Evolutionary conservation across 2,329 filamentous ascomycete genomes (phyloP).

Genomic region (Claviceps digitariae): DNA sequence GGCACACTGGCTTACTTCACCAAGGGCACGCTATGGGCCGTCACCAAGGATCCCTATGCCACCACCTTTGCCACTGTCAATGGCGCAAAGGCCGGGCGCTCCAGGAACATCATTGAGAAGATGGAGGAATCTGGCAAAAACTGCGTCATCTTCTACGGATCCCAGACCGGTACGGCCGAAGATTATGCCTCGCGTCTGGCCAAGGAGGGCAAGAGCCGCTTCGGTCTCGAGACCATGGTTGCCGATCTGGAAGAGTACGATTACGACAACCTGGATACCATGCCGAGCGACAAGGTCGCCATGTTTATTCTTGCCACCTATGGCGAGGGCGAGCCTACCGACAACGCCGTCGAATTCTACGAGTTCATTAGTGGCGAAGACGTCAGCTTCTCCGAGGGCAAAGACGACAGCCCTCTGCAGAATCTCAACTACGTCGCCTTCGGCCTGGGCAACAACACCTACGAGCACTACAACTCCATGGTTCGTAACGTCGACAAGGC

Average conservation of each 20-base stretch:
- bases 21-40: conserved; percentile 87
- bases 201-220: conserved; percentile 94
- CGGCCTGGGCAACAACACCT: conserved; percentile 96
- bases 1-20: conserved; percentile 94
- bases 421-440: conserved; percentile 92
- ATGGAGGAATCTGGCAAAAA: conserved; percentile 94
- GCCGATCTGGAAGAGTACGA: conserved; percentile 97
- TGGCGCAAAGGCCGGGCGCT: conserved; percentile 65
- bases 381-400: conserved; percentile 62
- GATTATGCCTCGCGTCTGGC: conserved; percentile 93
- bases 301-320: conserved; percentile 97
- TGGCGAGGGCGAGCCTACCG: conserved; percentile 94
- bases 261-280: conserved; percentile 79
- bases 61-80: conserved; percentile 56
- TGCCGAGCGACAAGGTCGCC: conserved; percentile 80
- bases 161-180: conserved; percentile 94
- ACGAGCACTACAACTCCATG: conserved; percentile 99
- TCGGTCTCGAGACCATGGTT: conserved; percentile 95
- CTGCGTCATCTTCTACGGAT: conserved; percentile 96
- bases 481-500: conserved; percentile 80
- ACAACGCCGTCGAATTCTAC: conserved; percentile 98
- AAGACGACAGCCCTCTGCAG: conserved; percentile 57
- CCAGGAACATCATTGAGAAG: conserved; percentile 86
- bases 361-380: conserved; percentile 85
- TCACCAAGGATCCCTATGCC: conserved; percentile 80